phyloP scores from a whole-genome alignment of 2,329 filamentous ascomycete genomes.

The Diaporthe citriasiana region DNA sequence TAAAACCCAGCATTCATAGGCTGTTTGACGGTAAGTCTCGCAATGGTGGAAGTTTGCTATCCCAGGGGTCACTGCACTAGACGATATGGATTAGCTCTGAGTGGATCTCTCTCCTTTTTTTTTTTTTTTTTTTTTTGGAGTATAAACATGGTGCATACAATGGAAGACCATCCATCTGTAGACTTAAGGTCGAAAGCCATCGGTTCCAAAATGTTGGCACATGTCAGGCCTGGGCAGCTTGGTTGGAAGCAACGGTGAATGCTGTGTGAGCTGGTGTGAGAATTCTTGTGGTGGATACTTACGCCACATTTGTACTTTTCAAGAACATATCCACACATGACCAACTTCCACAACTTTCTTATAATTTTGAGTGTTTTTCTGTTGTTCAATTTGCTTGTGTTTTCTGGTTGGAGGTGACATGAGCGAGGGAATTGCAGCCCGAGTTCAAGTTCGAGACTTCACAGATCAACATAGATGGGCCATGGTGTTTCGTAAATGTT shows the following conservation, averaged over 20 bases:
- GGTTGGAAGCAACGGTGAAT: not conserved
- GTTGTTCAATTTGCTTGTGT: not conserved
- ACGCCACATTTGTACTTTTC: slow-evolving; percentile 28
- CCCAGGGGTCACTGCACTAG: slow-evolving; percentile 11
- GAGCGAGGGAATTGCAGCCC: not conserved
- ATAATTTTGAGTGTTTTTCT: not conserved
- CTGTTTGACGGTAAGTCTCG: not conserved
- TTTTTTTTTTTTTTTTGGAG: too few relatives aligned
- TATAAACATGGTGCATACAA: rapidly evolving
- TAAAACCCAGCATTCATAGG: not conserved
- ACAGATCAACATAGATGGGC: not conserved
- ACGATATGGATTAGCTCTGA: not conserved
- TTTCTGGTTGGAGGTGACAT: not conserved
- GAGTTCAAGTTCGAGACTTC: not conserved
- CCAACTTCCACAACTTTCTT: rapidly evolving
- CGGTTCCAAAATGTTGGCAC: not conserved
- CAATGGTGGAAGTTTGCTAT: not conserved
- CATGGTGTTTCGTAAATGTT: not conserved
- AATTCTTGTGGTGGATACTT: not conserved
- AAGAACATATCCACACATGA: slow-evolving; percentile 19
- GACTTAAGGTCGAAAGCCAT: too few relatives aligned
- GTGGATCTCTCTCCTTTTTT: too few relatives aligned
- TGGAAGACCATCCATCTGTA: rapidly evolving
- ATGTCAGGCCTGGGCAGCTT: not conserved
- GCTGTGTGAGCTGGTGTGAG: too few relatives aligned